These are phyloP conservation scores for Kodamaea alishanica DNA, from an alignment of 1,139 yeast species.

Conservation along the genomic window DNA sequence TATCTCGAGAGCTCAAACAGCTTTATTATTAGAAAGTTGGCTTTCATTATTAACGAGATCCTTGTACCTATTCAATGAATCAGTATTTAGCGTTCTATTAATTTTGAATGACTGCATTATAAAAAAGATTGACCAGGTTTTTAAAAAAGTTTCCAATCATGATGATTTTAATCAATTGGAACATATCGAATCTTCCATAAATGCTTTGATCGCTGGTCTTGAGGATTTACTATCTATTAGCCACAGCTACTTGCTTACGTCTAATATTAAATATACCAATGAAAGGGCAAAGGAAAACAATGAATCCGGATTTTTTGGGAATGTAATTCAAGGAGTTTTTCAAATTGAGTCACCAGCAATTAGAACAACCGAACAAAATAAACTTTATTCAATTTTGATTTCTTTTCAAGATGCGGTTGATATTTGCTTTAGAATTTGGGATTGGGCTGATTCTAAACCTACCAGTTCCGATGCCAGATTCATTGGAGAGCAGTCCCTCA, in stretches of 20 bases:
- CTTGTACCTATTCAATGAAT: constrained; percentile 46
- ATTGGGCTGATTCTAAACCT: constrained; percentile 60
- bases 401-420: constrained; percentile 62
- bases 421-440: constrained; percentile 64
- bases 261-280: constrained; percentile 23
- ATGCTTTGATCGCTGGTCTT: constrained; percentile 57
- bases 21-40: constrained; percentile 48
- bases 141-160: constrained; percentile 19
- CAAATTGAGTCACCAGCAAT: constrained; percentile 69
- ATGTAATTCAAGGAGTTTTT: constrained; percentile 83
- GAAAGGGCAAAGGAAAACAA: constrained; percentile 16
- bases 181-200: constrained; percentile 46
- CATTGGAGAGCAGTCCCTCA: constrained; percentile 42
- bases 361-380: constrained; percentile 51
- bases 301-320: constrained; percentile 62
- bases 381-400: constrained; percentile 52
- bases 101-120: constrained; percentile 51
- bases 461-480: constrained; percentile 11
- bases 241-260: constrained; percentile 51
- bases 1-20: constrained; percentile 29
- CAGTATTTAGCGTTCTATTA: constrained; percentile 49
- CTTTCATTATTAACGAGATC: constrained; percentile 41
- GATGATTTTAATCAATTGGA: constrained; percentile 20
- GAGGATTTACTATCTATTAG: constrained; percentile 60
- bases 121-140: constrained; percentile 38